phyloP scores from a whole-genome alignment of 345 rosid genomes.

The Anacardium occidentale region DNA sequence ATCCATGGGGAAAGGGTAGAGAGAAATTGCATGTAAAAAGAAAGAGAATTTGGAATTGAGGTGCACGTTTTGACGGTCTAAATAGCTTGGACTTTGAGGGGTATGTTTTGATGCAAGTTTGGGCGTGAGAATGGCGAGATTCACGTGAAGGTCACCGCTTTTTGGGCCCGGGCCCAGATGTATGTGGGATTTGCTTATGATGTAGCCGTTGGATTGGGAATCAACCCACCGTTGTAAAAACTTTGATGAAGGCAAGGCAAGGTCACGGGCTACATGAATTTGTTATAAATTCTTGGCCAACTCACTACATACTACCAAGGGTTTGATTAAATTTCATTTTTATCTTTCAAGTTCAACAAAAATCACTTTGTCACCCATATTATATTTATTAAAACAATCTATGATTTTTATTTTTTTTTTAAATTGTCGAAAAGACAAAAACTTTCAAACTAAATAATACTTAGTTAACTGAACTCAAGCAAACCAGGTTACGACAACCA shows the following conservation, averaged over 20 bases:
- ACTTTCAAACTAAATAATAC: too few relatives aligned
- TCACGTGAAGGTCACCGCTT: constrained; percentile 60
- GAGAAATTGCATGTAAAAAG: not conserved
- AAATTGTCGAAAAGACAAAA: too few relatives aligned
- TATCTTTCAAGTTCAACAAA: too few relatives aligned
- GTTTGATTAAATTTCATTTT: too few relatives aligned
- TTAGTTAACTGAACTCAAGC: too few relatives aligned
- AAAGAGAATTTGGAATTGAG: too few relatives aligned
- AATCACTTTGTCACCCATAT: too few relatives aligned
- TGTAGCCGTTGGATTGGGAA: constrained; percentile 29
- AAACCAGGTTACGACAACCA: too few relatives aligned
- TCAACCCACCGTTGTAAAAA: constrained; percentile 25
- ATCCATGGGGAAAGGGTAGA: constrained; percentile 42
- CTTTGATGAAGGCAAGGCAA: constrained; percentile 23
- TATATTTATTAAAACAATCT: too few relatives aligned
- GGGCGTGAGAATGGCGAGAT: constrained; percentile 27
- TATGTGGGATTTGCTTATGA: not conserved
- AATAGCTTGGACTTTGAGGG: not conserved
- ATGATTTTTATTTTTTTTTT: too few relatives aligned
- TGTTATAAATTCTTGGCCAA: constrained; percentile 8
- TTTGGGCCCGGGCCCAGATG: not conserved
- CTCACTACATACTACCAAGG: too few relatives aligned
- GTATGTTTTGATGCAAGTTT: not conserved
- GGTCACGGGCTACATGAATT: constrained; percentile 30
- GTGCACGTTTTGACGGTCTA: too few relatives aligned